Evolutionary conservation across 768 basidiomycete genomes (phyloP).

Genomic region (Lactarius sp.): DNA sequence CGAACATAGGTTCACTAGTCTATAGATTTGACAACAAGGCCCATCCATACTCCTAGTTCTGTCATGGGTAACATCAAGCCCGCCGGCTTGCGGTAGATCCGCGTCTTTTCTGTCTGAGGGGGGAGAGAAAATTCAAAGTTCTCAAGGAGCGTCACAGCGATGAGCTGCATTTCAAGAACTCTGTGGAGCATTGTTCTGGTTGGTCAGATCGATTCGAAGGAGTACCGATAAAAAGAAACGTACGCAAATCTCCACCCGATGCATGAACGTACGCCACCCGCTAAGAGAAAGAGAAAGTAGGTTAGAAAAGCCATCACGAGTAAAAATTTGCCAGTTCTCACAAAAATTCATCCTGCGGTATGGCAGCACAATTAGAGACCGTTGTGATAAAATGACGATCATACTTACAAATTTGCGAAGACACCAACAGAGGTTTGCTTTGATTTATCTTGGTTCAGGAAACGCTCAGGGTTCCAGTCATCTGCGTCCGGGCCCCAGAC

Average conservation of each 20-base stretch:
- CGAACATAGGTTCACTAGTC: neutral
- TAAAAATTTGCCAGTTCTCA: neutral
- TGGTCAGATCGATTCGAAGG: neutral
- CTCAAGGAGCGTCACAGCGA: neutral
- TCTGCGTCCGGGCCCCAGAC: neutral
- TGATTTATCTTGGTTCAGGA: too few relatives aligned
- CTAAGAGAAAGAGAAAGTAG: neutral
- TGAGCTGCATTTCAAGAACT: neutral
- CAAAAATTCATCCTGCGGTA: slow-evolving; percentile 7
- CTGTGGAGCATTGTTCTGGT: neutral
- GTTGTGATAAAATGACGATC: neutral
- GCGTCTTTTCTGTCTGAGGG: neutral
- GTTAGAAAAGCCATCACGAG: too few relatives aligned
- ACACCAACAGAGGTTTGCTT: slow-evolving; percentile 1
- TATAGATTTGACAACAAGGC: neutral
- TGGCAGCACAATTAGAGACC: neutral
- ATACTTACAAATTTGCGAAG: neutral
- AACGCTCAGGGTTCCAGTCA: too few relatives aligned
- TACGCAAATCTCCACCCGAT: slow-evolving; percentile 13
- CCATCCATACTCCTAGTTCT: neutral
- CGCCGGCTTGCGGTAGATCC: slow-evolving; percentile 2
- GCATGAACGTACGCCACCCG: neutral
- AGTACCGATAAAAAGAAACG: neutral
- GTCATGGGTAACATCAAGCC: slow-evolving; percentile 6
- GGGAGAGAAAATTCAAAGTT: slow-evolving; percentile 10